These are phyloP conservation scores for Letharia columbiana DNA, from an alignment of 495 filamentous ascomycete genomes.

Conservation along the genomic window DNA sequence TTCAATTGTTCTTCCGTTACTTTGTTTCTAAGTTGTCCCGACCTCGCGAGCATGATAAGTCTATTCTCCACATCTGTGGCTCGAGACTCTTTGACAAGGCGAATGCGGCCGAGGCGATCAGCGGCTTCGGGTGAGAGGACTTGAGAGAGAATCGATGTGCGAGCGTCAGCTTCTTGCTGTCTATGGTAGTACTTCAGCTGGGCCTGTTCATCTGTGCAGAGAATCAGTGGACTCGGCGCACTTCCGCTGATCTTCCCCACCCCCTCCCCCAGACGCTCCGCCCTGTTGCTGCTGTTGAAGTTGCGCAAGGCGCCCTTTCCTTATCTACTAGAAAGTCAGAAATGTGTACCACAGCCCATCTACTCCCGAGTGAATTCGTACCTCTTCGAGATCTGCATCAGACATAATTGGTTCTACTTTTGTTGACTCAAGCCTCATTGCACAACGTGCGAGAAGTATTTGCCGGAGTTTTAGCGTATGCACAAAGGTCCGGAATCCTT, in stretches of 20 bases:
- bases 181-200: conserved; percentile 31
- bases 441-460: neutral
- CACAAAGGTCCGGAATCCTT: no score
- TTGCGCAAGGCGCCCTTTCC: conserved; percentile 82
- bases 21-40: conserved; percentile 75
- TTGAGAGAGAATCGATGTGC: conserved; percentile 71
- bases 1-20: conserved; percentile 92
- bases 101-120: conserved; percentile 88
- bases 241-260: conserved; percentile 57
- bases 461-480: neutral
- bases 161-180: conserved; percentile 64
- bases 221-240: conserved; percentile 28
- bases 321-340: conserved; percentile 49
- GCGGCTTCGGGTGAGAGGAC: conserved; percentile 91
- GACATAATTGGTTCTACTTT: conserved; percentile 46
- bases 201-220: neutral
- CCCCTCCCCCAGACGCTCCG: conserved; percentile 41
- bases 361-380: conserved; percentile 28
- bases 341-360: neutral
- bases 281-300: conserved; percentile 69
- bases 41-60: conserved; percentile 81
- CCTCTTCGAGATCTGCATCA: conserved; percentile 81
- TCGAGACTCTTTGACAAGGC: conserved; percentile 87
- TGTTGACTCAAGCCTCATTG: neutral
- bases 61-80: conserved; percentile 86